phyloP scores from a whole-genome alignment of 2,329 filamentous ascomycete species.

The Botrytis sinoallii region DNA sequence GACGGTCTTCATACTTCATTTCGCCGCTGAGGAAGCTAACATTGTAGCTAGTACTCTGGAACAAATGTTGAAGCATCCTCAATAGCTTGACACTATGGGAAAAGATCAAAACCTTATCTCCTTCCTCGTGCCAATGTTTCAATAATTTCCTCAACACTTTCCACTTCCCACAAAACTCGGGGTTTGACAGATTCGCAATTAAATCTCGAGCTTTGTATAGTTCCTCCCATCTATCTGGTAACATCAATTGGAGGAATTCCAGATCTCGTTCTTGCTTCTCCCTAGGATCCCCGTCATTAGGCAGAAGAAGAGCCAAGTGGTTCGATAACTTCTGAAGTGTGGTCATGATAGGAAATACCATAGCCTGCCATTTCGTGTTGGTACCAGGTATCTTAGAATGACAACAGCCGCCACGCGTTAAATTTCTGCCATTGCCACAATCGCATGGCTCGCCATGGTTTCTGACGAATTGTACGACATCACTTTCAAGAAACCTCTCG shows the following conservation, averaged over 20 bases:
- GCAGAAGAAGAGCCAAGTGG: slow-evolving; percentile 85
- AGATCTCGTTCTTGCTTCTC: slow-evolving; percentile 79
- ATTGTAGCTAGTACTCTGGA: slow-evolving; percentile 84
- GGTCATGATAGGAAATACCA: slow-evolving; percentile 82
- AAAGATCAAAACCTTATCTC: slow-evolving; percentile 94
- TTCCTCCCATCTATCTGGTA: slow-evolving; percentile 71
- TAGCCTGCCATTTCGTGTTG: slow-evolving; percentile 50
- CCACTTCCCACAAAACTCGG: slow-evolving; percentile 96
- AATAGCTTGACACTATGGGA: slow-evolving; percentile 86
- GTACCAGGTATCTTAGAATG: slow-evolving; percentile 50
- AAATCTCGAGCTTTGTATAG: slow-evolving; percentile 74
- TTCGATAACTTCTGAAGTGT: slow-evolving; percentile 86
- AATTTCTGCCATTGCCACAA: slow-evolving; percentile 64
- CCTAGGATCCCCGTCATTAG: slow-evolving; percentile 56
- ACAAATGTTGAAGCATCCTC: slow-evolving; percentile 78
- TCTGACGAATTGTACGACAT: slow-evolving; percentile 67
- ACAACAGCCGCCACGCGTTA: slow-evolving; percentile 74
- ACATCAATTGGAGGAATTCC: slow-evolving; percentile 66
- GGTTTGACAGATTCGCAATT: slow-evolving; percentile 76
- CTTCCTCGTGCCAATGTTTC: slow-evolving; percentile 82
- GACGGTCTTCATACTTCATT: slow-evolving; percentile 78
- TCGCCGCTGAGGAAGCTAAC: slow-evolving; percentile 87
- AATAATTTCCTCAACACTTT: slow-evolving; percentile 83
- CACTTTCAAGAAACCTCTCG: slow-evolving; percentile 72
- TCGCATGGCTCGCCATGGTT: slow-evolving; percentile 64